Conservation (phyloP, 2,329 filamentous ascomycete species). For the Ilyonectria mors-panacis region DNA sequence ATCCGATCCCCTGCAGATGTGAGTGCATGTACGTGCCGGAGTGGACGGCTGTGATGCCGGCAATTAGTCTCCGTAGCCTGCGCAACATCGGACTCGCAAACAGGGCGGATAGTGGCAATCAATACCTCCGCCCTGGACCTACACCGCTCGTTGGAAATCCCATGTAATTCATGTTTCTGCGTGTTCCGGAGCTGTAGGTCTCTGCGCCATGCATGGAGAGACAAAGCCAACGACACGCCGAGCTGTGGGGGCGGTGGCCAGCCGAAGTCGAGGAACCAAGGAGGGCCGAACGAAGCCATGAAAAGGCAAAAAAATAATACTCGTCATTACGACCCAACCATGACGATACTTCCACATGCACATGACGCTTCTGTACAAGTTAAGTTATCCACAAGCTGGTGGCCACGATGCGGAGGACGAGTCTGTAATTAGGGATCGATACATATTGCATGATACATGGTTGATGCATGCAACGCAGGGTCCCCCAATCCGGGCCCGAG, state of each 20-base stretch:
- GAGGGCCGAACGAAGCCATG: neutral
- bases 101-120: neutral
- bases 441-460: neutral
- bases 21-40: slow-evolving; percentile 9
- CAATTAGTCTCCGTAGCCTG: slow-evolving; percentile 1
- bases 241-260: slow-evolving; percentile 6
- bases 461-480: slow-evolving; percentile 5
- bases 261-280: neutral
- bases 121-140: neutral
- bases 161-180: neutral
- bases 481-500: neutral
- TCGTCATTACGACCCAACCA: slow-evolving; percentile 3
- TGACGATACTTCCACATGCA: slow-evolving; percentile 1
- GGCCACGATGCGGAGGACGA: neutral
- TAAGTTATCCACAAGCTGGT: slow-evolving; percentile 13
- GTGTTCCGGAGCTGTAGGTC: neutral
- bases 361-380: slow-evolving; percentile 8
- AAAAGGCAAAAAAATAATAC: neutral
- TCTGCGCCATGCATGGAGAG: slow-evolving; percentile 9
- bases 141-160: slow-evolving; percentile 16
- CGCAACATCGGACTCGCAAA: slow-evolving; percentile 4
- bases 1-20: slow-evolving; percentile 11
- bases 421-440: slow-evolving; percentile 8
- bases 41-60: slow-evolving; percentile 9
- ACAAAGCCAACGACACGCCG: slow-evolving; percentile 9